A percentile compares a stretch with the other conserved stretches of the same genome.
Evolutionary conservation across 768 basidiomycete genomes (phyloP).

Genomic region (Russula foetens): DNA sequence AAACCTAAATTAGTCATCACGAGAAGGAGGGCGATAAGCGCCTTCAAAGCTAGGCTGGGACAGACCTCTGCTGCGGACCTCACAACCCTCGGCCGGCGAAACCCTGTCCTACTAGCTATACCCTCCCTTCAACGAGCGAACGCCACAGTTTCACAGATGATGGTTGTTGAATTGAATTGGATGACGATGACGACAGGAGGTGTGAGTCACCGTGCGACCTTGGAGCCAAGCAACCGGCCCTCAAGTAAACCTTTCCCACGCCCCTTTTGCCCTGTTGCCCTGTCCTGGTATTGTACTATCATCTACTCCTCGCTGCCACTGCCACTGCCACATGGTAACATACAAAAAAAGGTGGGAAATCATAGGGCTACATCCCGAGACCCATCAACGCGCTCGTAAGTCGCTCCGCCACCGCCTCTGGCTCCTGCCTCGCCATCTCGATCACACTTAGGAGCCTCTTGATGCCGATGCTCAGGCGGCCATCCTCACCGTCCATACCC

Average conservation of each 20-base stretch:
- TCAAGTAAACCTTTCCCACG: constrained; percentile 14
- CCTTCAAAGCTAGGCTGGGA: background rate
- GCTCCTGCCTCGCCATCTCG: constrained; percentile 97
- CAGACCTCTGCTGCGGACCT: constrained; percentile 14
- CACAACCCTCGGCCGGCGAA: constrained; percentile 17
- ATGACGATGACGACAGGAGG: background rate
- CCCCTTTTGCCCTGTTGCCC: background rate
- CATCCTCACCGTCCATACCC: constrained; percentile 49
- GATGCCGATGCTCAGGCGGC: constrained; percentile 69
- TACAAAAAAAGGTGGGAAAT: too few relatives aligned
- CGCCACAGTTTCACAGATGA: constrained; percentile 14
- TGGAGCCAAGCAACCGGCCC: background rate
- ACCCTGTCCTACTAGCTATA: constrained; percentile 8
- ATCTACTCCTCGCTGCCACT: too few relatives aligned
- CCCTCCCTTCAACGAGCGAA: constrained; percentile 20
- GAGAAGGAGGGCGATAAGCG: background rate
- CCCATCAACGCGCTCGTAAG: constrained; percentile 57
- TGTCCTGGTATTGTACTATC: too few relatives aligned
- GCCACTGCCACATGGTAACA: too few relatives aligned
- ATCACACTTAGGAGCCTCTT: constrained; percentile 87
- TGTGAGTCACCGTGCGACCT: background rate
- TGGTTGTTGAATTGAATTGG: constrained; percentile 14
- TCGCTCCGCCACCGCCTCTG: constrained; percentile 69
- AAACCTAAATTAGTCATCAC: background rate
- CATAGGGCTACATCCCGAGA: constrained; percentile 30